Base-by-base conservation (phyloP, 768 basidiomycete genomes). In the Amanita muscaria region DNA sequence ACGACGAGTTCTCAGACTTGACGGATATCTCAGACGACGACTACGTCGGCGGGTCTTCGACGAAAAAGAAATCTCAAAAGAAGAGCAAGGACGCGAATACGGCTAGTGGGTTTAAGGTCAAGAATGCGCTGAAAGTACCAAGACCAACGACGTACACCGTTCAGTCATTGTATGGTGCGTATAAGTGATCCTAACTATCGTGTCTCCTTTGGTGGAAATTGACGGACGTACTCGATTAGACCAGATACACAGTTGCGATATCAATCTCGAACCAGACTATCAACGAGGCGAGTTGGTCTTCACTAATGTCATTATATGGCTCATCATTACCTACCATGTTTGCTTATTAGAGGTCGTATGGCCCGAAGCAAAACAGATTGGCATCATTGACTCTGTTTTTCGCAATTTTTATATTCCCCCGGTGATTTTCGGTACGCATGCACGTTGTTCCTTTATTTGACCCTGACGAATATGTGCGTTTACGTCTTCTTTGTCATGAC, bases 361-460 rank as follows among this genome's bases (percentile, higher is more conserved):
- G 88, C 69, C 82, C 0, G 81, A 85, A 48, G 52, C 66, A 2
- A 88, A 88, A 59, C 84, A 88, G 58, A 73, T 80, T 16, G 76
- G 77, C 0, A 68, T 90, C 21, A 77, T 90, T 32, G 88, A 89
- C 57, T 85, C 83, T 2, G 69, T 88, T 9, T 76, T 85, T 48
- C 78, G 82, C 34, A 87, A 88, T 55, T 87, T 79, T 49, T 87
- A 86, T 51, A 69, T 87, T 5, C 84, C 84, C 0, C 83, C 83
- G 0, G 64, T 85, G 33, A 84, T 85, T 18, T 86, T 86, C 44
- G 72, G 79, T 79, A 49, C n/a, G 72, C 50, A 10, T 8, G n/a
- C 15, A 29, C 27, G 8, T 10, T 30, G 3, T 12, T 19, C 2
- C 30, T 7, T 22, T 33, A n/a, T n/a, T n/a, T n/a, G n/a, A n/a